Base-by-base conservation (phyloP, 441 rosid species). In the Gossypium davidsonii region DNA sequence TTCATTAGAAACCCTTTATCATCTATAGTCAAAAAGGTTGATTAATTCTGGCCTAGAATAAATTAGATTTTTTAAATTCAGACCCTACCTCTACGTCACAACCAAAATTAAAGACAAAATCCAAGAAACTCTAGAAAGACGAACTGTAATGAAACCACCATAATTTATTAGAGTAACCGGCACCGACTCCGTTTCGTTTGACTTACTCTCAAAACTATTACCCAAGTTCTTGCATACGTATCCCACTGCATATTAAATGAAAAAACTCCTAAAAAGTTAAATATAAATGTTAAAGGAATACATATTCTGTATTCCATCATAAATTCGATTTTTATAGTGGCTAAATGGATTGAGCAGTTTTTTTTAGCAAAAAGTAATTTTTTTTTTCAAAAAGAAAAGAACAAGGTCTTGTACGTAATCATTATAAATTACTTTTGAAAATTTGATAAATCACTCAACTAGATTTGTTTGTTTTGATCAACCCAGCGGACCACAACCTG, bases 1-100 rank as follows among this genome's bases (percentile, higher is more conserved):
- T 83, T 85, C 87, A 1, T 48, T 0, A 6, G n/a, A 31, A 44
- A 44, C 9, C 20, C 18, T 61, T 17, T 73, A 57, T 31, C 1
- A 69, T 6, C 7, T 8, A 18, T 28, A 68, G 62, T 44, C 74
- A 59, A 51, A 52, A 17, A 48, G 11, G 6, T 11, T 0, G 17
- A 11, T 39, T 34, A 8, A 14, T 67, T n/a, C 11, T 60, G 2
- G 28, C 59, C 6, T 21, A 20, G 11, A 9, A 9, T 12, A 62
- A 3, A 68, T 11, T 60, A 15, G 10, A 49, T 3, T 42, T 48
- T 23, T 11, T 28, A 15, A 46, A 23, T 66, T 44, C 55, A 44
- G 0, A 12, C 56, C 67, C 28, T 2, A 12, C 4, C 28, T 18
- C 52, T 20, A 5, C 51, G 52, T 2, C 28, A 21, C 52, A 4